A percentile compares a stretch with the other conserved stretches of the same genome.
These are phyloP conservation scores for Astrephomene gubernaculifera DNA, from an alignment of 139 green algal genomes.

Conservation along the genomic window DNA sequence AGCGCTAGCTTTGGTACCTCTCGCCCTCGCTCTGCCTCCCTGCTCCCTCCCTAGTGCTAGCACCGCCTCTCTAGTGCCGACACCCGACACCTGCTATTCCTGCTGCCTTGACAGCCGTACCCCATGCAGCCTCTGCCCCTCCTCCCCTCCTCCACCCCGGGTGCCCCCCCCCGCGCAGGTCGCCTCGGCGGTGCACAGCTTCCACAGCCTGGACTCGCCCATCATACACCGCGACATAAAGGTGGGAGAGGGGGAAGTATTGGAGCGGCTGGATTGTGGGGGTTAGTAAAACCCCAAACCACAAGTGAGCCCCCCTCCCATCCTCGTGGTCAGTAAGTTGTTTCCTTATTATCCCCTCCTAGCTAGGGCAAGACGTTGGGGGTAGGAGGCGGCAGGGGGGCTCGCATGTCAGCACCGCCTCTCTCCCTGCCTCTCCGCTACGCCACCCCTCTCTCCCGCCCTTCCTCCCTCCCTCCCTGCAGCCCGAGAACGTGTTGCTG, in stretches of 20 bases:
- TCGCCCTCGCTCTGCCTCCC: too few species aligned
- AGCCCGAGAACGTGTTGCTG: slow-evolving; percentile 33
- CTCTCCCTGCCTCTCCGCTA: not conserved
- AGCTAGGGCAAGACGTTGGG: too few species aligned
- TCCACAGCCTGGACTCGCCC: slow-evolving; percentile 16
- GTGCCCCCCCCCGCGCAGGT: not conserved
- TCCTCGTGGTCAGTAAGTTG: too few species aligned
- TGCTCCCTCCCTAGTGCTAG: too few species aligned
- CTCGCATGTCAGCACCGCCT: not conserved
- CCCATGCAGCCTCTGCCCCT: not conserved
- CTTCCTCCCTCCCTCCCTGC: not conserved
- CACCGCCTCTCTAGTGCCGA: too few species aligned
- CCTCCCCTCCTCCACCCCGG: not conserved
- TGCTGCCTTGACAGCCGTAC: too few species aligned
- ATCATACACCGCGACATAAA: slow-evolving; percentile 43
- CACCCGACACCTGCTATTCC: too few species aligned
- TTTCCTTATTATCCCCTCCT: too few species aligned
- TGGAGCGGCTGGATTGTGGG: not conserved
- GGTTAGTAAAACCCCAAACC: too few species aligned
- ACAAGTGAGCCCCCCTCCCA: too few species aligned
- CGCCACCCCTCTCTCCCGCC: not conserved
- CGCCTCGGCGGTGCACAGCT: not conserved
- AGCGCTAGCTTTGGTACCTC: not conserved
- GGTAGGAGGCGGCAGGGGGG: not conserved
- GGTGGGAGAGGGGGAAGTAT: not conserved